Base-by-base conservation (phyloP, 192 early-diverging fungal genomes). In the Mortierella alpina region DNA sequence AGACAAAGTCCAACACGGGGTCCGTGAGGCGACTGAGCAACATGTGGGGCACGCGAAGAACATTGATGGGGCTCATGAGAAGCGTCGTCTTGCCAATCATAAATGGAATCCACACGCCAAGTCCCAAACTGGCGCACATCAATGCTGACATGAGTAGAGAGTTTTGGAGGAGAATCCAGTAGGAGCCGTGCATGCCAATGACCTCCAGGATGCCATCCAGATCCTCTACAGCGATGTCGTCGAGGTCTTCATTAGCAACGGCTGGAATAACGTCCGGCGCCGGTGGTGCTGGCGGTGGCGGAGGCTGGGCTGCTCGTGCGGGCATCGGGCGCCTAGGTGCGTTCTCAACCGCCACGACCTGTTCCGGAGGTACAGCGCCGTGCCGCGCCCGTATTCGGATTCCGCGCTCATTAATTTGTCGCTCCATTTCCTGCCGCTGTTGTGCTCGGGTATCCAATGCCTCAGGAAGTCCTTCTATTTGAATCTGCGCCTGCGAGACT, bases 151-250 rank as follows among this genome's bases (percentile, higher is more conserved):
- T 94, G 22, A 97, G 86, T 9, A 92, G 86, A 56, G 94, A 94
- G 76, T 96, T 95, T 72, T 96, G 94, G 11, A 92, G 53, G 0
- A 97, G 73, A 63, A 92, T 86, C 75, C 90, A 86, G n/a, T 93
- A 66, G 14, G 96, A 93, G 0, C 97, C 97, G 8, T 93, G 88
- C 75, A 99, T 89, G 10, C 97, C 97, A 59, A 98, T 87, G n/a
- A 95, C 91, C 58, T 97, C 97, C 44, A 97, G 71, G n/a, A 94
- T 83, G 6, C 91, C 92, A 51, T 94, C 92, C 9, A 91, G 82
- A 20, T 88, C 92, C 42, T 93, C 93, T 61, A 86, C 91, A 18
- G 84, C 84, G 59, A 84, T 66, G 66, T 90, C 87, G 5, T 50
- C 63, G 7, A 52, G 39, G 9, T 69, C 62, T 14, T 70, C 68